Percentiles rank a stretch among this genome's conserved stretches.
phyloP scores from a whole-genome alignment of 805 yeast species.

The Candida argentea region DNA sequence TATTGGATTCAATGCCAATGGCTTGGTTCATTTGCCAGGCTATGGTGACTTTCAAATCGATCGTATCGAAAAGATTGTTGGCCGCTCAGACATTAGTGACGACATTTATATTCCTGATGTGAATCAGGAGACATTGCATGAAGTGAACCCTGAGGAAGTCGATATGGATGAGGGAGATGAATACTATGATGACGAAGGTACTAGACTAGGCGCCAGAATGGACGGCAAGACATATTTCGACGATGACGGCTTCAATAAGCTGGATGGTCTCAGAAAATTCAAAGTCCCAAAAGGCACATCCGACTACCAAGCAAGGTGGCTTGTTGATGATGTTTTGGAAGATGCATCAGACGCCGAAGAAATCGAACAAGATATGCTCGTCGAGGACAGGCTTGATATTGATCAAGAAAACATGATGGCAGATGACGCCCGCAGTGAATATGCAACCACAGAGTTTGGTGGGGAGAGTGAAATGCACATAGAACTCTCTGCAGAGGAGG shows the following conservation, averaged over 20 bases:
- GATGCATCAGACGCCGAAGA: slow-evolving; percentile 36
- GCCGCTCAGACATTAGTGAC: slow-evolving; percentile 11
- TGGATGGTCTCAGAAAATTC: slow-evolving; percentile 16
- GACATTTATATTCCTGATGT: slow-evolving; percentile 21
- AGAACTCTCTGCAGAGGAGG: slow-evolving; percentile 76
- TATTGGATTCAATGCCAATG: slow-evolving; percentile 64
- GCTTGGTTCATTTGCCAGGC: slow-evolving; percentile 80
- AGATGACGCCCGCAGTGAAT: slow-evolving; percentile 24
- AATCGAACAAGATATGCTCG: slow-evolving; percentile 30
- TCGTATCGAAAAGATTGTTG: slow-evolving; percentile 43
- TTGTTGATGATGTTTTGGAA: slow-evolving; percentile 45
- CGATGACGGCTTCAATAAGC: slow-evolving; percentile 9
- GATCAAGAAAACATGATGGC: slow-evolving; percentile 14
- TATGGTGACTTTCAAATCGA: slow-evolving; percentile 80
- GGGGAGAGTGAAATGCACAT: slow-evolving; percentile 46
- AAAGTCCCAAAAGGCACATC: slow-evolving; percentile 63
- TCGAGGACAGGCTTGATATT: slow-evolving; percentile 19
- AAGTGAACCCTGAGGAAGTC: slow-evolving; percentile 44
- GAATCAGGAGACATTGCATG: slow-evolving; percentile 49
- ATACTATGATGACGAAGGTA: slow-evolving; percentile 9
- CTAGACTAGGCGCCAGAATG: slow-evolving; percentile 38
- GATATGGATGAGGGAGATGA: slow-evolving; percentile 29
- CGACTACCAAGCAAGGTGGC: slow-evolving; percentile 70
- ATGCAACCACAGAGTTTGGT: slow-evolving; percentile 37
- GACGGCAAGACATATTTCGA: slow-evolving; percentile 47